Evolutionary conservation across 208 protist genomes (phyloP).

Genomic region (Leptomonas pyrrhocoris): DNA sequence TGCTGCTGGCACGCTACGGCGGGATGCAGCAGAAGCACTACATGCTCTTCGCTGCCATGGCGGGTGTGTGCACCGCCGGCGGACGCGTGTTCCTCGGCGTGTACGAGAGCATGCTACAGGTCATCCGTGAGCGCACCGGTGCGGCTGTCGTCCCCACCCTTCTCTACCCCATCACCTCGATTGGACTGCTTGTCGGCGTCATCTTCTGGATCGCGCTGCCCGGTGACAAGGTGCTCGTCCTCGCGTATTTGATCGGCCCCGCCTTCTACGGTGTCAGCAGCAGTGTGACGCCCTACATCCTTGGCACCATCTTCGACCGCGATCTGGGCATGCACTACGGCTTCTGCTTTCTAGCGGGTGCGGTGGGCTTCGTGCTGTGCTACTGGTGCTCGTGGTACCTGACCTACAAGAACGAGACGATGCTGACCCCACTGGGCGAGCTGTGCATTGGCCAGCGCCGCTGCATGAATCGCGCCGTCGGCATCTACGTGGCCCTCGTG

Average conservation of each 20-base stretch:
- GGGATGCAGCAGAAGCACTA: constrained; percentile 49
- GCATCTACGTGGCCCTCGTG: constrained; percentile 37
- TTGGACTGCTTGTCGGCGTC: constrained; percentile 34
- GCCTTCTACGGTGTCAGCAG: constrained; percentile 55
- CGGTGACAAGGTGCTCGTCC: constrained; percentile 33
- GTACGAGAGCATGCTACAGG: constrained; percentile 38
- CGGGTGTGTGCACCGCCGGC: constrained; percentile 40
- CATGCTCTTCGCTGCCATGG: constrained; percentile 56
- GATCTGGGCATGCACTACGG: constrained; percentile 69
- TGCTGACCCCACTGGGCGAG: constrained; percentile 17
- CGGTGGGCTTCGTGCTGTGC: constrained; percentile 53
- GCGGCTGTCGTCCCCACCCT: constrained; percentile 32
- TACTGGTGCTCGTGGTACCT: constrained; percentile 41
- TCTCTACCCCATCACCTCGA: constrained; percentile 34
- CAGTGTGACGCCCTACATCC: constrained; percentile 49
- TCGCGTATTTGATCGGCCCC: constrained; percentile 40
- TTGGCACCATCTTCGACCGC: constrained; percentile 52
- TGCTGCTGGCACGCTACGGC: constrained; percentile 36
- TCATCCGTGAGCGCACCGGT: constrained; percentile 27
- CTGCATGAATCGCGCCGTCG: constrained; percentile 51
- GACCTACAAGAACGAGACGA: constrained; percentile 40
- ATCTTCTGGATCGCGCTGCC: constrained; percentile 60
- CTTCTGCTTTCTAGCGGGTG: constrained; percentile 45
- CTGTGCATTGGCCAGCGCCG: constrained; percentile 36
- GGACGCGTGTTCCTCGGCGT: constrained; percentile 50